A percentile compares a stretch with the other conserved stretches of the same genome.
Evolutionary conservation across 2,329 filamentous ascomycete species (phyloP).

Genomic region (Plenodomus lindquistii): DNA sequence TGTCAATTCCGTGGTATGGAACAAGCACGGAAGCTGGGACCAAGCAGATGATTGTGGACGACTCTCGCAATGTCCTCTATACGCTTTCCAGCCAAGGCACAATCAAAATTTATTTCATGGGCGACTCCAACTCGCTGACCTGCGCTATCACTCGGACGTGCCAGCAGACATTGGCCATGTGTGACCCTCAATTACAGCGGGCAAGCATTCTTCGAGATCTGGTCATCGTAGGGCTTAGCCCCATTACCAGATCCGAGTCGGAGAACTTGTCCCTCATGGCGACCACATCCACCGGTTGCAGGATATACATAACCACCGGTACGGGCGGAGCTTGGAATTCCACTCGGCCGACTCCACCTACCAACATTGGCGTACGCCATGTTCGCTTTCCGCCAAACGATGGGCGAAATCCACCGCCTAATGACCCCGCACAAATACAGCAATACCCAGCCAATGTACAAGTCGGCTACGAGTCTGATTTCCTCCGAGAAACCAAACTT

Average conservation of each 20-base stretch:
- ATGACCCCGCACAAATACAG: constrained; percentile 32
- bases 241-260: constrained; percentile 78
- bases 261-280: constrained; percentile 87
- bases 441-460: constrained; percentile 33
- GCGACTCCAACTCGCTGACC: constrained; percentile 58
- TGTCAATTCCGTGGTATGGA: constrained; percentile 45
- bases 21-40: constrained; percentile 61
- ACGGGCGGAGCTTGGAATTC: constrained; percentile 67
- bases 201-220: constrained; percentile 70
- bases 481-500: constrained; percentile 49
- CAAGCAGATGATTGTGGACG: constrained; percentile 81
- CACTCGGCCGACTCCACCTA: constrained; percentile 70
- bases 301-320: constrained; percentile 89
- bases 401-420: constrained; percentile 21
- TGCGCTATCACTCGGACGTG: constrained; percentile 61
- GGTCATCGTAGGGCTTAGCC: constrained; percentile 80
- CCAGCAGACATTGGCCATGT: constrained; percentile 64
- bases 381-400: constrained; percentile 83
- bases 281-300: constrained; percentile 85
- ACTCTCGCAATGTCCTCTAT: constrained; percentile 85
- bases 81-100: constrained; percentile 86
- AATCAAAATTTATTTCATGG: constrained; percentile 89
- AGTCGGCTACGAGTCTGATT: constrained; percentile 33
- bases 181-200: constrained; percentile 79
- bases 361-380: constrained; percentile 97